Evolutionary conservation across 805 yeast genomes (phyloP).

Genomic region (Cyberlindnera subsufficiens): DNA sequence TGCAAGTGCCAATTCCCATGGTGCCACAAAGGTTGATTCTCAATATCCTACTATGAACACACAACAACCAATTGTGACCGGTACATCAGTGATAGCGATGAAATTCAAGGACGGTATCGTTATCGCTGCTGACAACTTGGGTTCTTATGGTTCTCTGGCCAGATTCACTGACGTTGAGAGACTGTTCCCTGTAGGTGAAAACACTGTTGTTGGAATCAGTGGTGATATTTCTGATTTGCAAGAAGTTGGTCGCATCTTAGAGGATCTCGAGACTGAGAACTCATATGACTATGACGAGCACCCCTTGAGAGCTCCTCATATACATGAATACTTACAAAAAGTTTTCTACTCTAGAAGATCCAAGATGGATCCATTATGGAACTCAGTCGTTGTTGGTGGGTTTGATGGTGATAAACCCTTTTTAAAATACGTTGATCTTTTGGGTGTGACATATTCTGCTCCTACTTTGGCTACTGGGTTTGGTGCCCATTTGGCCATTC

Average conservation of each 20-base stretch:
- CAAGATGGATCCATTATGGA: conserved; percentile 96
- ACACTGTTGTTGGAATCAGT: conserved; percentile 85
- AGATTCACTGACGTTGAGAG: conserved; percentile 84
- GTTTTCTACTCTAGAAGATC: conserved; percentile 83
- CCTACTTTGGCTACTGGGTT: conserved; percentile 94
- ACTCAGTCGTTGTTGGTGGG: conserved; percentile 89
- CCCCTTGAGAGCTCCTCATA: conserved; percentile 73
- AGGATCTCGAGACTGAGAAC: conserved; percentile 73
- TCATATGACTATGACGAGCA: conserved; percentile 69
- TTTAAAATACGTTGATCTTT: conserved; percentile 79
- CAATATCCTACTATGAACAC: conserved; percentile 77
- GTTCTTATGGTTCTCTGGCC: conserved; percentile 88
- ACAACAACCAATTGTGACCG: conserved; percentile 92
- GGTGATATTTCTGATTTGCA: conserved; percentile 97
- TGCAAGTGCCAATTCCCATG: conserved; percentile 45
- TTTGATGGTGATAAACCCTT: conserved; percentile 68
- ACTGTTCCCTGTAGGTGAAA: conserved; percentile 73
- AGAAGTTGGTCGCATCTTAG: conserved; percentile 65
- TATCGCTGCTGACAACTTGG: conserved; percentile 92
- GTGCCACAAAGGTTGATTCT: conserved; percentile 2
- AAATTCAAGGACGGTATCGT: conserved; percentile 88
- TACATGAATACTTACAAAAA: conserved; percentile 81
- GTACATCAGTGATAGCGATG: conserved; percentile 90
- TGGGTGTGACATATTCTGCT: conserved; percentile 86
- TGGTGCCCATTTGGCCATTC: conserved; percentile 92